These are phyloP conservation scores for Mortierella hygrophila DNA, from an alignment of 192 early-diverging fungal species.

Conservation along the genomic window DNA sequence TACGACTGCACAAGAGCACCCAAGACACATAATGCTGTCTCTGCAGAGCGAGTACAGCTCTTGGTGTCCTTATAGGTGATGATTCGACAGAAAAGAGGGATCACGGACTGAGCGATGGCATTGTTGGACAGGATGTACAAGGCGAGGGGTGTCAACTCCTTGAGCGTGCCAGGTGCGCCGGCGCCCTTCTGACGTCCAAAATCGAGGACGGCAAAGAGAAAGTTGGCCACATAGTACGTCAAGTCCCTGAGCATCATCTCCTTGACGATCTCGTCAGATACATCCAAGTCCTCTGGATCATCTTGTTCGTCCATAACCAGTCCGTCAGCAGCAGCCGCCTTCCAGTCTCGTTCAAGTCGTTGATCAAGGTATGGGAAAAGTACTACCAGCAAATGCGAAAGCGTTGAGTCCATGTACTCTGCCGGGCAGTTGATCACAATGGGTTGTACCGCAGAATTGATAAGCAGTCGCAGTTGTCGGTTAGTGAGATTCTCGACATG, in stretches of 20 bases:
- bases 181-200: constrained; percentile 7
- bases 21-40: constrained; percentile 25
- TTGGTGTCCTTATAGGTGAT: constrained; percentile 48
- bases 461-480: constrained; percentile 36
- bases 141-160: constrained; percentile 36
- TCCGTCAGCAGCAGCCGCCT: constrained; percentile 37
- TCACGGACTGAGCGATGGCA: constrained; percentile 20
- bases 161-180: background rate
- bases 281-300: constrained; percentile 31
- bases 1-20: constrained; percentile 29
- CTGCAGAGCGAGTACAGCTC: constrained; percentile 22
- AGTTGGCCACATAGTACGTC: constrained; percentile 19
- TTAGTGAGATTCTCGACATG: constrained; percentile 40
- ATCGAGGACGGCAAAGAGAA: constrained; percentile 29
- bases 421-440: constrained; percentile 45
- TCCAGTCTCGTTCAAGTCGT: constrained; percentile 47
- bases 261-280: constrained; percentile 42
- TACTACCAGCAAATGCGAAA: constrained; percentile 34
- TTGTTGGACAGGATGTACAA: constrained; percentile 26
- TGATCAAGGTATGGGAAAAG: constrained; percentile 52
- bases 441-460: constrained; percentile 37
- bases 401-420: constrained; percentile 18
- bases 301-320: constrained; percentile 37
- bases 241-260: constrained; percentile 46
- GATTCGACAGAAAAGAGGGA: constrained; percentile 30